A percentile compares a stretch with the other conserved stretches of the same genome.
Evolutionary conservation across 2,329 filamentous ascomycete species (phyloP).

Genomic region (Alternaria postmessia): DNA sequence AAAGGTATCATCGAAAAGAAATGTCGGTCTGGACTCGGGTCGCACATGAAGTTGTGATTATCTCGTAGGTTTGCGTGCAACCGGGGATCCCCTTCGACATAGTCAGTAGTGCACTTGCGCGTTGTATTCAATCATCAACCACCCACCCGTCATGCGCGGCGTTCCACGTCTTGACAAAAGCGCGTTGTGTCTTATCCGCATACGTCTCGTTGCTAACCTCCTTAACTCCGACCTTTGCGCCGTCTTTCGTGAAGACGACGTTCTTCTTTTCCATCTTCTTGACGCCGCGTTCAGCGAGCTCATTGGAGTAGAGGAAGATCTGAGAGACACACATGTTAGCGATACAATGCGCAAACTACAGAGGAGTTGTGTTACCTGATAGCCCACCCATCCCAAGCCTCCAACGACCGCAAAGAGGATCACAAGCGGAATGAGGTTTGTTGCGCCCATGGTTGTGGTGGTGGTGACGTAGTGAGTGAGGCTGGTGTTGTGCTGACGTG

Average conservation of each 20-base stretch:
- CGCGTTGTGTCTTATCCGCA: constrained; percentile 74
- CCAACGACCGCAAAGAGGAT: constrained; percentile 68
- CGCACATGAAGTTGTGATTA: neutral
- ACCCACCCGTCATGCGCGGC: constrained; percentile 38
- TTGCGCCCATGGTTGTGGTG: constrained; percentile 44
- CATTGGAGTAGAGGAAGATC: constrained; percentile 72
- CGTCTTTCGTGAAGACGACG: constrained; percentile 77
- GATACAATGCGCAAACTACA: neutral
- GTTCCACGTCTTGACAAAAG: constrained; percentile 62
- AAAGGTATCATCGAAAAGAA: constrained; percentile 3
- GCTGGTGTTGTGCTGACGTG: constrained; percentile 2
- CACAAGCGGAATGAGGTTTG: constrained; percentile 70
- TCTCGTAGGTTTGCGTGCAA: constrained; percentile 2
- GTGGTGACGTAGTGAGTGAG: constrained; percentile 18
- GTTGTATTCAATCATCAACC: neutral
- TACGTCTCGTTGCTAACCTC: constrained; percentile 74
- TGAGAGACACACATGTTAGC: constrained; percentile 25
- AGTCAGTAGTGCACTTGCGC: neutral
- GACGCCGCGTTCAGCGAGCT: constrained; percentile 71
- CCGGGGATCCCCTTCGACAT: neutral
- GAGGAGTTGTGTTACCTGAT: constrained; percentile 59
- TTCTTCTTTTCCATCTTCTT: constrained; percentile 79
- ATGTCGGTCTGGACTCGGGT: neutral
- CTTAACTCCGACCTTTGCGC: constrained; percentile 75
- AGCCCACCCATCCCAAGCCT: constrained; percentile 70